Conservation (phyloP, 345 rosid species). For the Salix suchowensis region DNA sequence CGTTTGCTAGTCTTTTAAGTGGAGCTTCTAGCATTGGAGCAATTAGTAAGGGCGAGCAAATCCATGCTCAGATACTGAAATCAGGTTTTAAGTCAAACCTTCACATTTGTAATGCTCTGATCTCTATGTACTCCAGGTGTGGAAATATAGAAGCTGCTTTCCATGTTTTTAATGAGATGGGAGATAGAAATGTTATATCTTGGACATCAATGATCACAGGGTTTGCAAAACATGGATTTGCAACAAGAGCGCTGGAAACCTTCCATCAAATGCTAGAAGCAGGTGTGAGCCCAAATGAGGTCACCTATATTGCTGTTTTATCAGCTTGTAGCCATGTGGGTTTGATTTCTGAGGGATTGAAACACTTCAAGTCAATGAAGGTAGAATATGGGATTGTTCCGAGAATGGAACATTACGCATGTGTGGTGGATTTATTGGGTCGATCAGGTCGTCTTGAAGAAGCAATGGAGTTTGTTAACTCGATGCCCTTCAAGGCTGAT, state of each 20-base stretch:
- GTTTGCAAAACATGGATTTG: constrained; percentile 66
- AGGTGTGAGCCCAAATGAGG: constrained; percentile 50
- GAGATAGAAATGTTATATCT: constrained; percentile 47
- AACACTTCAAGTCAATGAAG: constrained; percentile 54
- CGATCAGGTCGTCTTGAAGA: constrained; percentile 53
- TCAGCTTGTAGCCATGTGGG: constrained; percentile 77
- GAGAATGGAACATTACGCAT: constrained; percentile 69
- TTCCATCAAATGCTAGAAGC: constrained; percentile 49
- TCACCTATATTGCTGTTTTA: constrained; percentile 62
- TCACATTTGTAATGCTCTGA: constrained; percentile 50
- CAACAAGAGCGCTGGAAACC: constrained; percentile 49
- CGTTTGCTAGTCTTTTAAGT: constrained; percentile 65
- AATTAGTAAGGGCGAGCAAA: constrained; percentile 58
- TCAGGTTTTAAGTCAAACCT: constrained; percentile 40
- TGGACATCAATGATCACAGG: constrained; percentile 83
- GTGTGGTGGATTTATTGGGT: constrained; percentile 75
- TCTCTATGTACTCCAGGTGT: constrained; percentile 74
- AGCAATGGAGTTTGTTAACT: constrained; percentile 51
- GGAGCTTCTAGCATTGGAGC: constrained; percentile 58
- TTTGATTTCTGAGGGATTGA: constrained; percentile 61
- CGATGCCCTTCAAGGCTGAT: constrained; percentile 53
- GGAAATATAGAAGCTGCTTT: constrained; percentile 57
- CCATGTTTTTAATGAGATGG: constrained; percentile 49
- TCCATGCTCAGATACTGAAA: constrained; percentile 55
- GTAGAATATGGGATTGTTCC: constrained; percentile 54